These are phyloP conservation scores for Bromus sterilis DNA, from an alignment of 176 grass and related monocot species.

Conservation along the genomic window DNA sequence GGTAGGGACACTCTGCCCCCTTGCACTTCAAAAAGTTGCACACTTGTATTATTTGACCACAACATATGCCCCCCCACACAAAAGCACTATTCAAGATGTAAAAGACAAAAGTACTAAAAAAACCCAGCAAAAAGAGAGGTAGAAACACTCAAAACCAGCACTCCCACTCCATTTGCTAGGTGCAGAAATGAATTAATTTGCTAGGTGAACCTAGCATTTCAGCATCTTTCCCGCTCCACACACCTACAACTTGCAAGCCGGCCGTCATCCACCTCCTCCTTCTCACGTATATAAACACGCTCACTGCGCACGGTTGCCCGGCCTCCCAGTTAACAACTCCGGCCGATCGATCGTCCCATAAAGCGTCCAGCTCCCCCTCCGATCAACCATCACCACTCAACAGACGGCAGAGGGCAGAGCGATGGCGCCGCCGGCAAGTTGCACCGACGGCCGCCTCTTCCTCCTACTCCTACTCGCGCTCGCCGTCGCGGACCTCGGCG, in stretches of 20 bases:
- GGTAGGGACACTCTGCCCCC: not conserved
- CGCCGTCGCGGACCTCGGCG: not conserved
- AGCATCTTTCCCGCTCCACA: not conserved
- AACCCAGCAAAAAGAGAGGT: not conserved
- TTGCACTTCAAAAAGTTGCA: not conserved
- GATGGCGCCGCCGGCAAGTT: not conserved
- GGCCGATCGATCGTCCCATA: not conserved
- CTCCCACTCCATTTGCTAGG: too few relatives aligned
- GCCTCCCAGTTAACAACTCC: not conserved
- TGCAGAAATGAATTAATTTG: not conserved
- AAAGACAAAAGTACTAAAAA: not conserved
- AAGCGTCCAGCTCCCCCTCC: not conserved
- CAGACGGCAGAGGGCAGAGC: not conserved
- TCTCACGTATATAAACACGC: slow-evolving; percentile 9
- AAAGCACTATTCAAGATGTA: not conserved
- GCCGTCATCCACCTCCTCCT: slow-evolving; percentile 10
- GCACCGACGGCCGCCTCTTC: not conserved
- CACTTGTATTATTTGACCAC: not conserved
- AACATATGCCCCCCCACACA: not conserved
- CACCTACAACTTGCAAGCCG: not conserved
- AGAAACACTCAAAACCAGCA: not conserved
- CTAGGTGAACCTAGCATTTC: slow-evolving; percentile 2
- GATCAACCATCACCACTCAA: not conserved
- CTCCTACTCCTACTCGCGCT: slow-evolving; percentile 11
- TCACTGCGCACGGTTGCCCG: not conserved